These are phyloP conservation scores for Ramaria sp. DNA, from an alignment of 768 basidiomycete genomes.

Conservation along the genomic window DNA sequence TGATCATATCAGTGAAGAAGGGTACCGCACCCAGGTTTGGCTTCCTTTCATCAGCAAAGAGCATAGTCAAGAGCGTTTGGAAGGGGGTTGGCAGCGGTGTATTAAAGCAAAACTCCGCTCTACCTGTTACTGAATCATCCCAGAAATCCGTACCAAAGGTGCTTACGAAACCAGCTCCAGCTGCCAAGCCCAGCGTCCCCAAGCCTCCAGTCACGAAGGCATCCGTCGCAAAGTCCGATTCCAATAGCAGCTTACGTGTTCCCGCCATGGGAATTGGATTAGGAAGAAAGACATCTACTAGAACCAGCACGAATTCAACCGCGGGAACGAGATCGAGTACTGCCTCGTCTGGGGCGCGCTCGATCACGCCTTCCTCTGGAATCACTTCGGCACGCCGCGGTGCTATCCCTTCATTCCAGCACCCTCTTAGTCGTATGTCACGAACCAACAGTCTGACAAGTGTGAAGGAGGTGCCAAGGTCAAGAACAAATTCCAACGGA, in stretches of 20 bases:
- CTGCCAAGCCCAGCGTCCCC: not conserved
- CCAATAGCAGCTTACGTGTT: not conserved
- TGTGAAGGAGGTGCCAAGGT: not conserved
- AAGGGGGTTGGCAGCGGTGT: constrained; percentile 40
- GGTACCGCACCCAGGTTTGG: constrained; percentile 50
- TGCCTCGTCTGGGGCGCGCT: not conserved
- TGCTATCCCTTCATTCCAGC: constrained; percentile 1
- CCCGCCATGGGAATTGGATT: not conserved
- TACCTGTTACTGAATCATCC: constrained; percentile 9
- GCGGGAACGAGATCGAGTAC: not conserved
- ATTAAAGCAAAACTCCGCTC: constrained; percentile 14
- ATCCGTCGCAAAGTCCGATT: not conserved
- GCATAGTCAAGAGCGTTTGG: constrained; percentile 65
- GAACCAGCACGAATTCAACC: not conserved
- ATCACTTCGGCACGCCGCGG: not conserved
- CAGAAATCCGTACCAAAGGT: constrained; percentile 11
- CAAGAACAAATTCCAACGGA: not conserved
- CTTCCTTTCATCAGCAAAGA: constrained; percentile 61
- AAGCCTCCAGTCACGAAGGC: too few species aligned
- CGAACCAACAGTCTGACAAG: not conserved
- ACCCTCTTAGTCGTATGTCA: not conserved
- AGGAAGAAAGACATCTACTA: not conserved
- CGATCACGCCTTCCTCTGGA: not conserved
- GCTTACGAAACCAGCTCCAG: not conserved
- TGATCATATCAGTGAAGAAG: constrained; percentile 18